Evolutionary conservation across 495 filamentous ascomycete species (phyloP), one percentile per base, ranked within the genome.

Genomic region (Penicillium egyptiacum): DNA sequence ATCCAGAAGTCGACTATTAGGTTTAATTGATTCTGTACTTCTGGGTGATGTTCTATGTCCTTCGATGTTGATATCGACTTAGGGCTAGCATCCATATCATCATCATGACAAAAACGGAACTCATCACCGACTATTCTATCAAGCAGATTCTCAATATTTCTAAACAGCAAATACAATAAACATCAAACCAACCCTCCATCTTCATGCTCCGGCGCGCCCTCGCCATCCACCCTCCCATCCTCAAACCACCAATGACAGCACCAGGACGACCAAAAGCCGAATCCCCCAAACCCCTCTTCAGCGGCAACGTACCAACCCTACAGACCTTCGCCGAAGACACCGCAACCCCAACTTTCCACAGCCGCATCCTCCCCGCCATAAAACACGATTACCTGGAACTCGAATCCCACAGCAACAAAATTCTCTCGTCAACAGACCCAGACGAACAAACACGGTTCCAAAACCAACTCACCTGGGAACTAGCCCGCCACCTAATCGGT

Each of bases 391-490:
- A 90, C 67, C 72, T 73, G 10, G 80, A 87, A 62, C 73, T 89
- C 23, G 76, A 88, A 59, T 48, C 68, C 1, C 83, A 79, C 66
- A 83, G 86, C 65, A 69, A 81, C 46, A 77, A 83, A 8, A 83
- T 89, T 55, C 58, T 83, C 54, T 65, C 67, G 43, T 62, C 82
- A 10, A 69, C 61, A 3, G 74, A 81, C 37, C 57, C 69, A 20
- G 78, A 82, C 45, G 72, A 79, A 16, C 75, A 80, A 31, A 69
- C 62, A 1, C 70, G 77, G 16, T 89, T 73, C 69, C 81, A 83
- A 66, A 90, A 90, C 53, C 80, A 81, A 47, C 86, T 90, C 55
- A 82, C 83, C 30, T 91, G 87, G 88, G 84, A 86, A 61, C 71
- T 91, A 4, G 83, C 88, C 11, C 80, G 86, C 9, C 82, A 88